phyloP scores from a whole-genome alignment of 768 basidiomycete genomes.

The Mycena capillaripes region DNA sequence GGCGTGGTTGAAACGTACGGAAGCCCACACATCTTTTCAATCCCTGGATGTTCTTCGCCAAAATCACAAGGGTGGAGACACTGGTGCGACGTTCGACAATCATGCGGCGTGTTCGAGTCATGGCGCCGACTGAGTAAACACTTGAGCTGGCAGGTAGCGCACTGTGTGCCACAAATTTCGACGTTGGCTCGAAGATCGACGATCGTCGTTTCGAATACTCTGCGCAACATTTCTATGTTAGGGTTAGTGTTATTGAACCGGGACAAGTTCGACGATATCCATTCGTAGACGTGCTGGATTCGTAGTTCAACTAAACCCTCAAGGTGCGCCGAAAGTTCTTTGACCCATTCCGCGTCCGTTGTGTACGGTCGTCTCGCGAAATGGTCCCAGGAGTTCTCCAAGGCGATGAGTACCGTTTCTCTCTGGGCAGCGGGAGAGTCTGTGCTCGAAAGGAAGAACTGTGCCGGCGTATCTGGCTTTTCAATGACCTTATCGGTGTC shows the following conservation, averaged over 20 bases:
- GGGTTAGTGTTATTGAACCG: slow-evolving; percentile 63
- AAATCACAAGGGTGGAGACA: slow-evolving; percentile 63
- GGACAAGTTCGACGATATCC: slow-evolving; percentile 64
- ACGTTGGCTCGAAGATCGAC: slow-evolving; percentile 62
- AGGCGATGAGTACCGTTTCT: slow-evolving; percentile 41
- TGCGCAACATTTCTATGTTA: slow-evolving; percentile 58
- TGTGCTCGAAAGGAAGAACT: slow-evolving; percentile 46
- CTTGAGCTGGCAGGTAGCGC: slow-evolving; percentile 60
- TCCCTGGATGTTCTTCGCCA: slow-evolving; percentile 48
- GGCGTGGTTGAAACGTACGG: slow-evolving; percentile 51
- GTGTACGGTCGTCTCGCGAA: slow-evolving; percentile 48
- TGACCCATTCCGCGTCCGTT: slow-evolving; percentile 59
- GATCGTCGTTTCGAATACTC: slow-evolving; percentile 56
- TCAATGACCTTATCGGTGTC: slow-evolving; percentile 62
- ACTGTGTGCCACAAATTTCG: slow-evolving; percentile 65
- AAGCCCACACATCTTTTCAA: slow-evolving; percentile 57
- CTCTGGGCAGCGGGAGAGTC: slow-evolving; percentile 30
- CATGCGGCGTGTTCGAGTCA: slow-evolving; percentile 54
- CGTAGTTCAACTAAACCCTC: slow-evolving; percentile 56
- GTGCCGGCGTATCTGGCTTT: slow-evolving; percentile 50
- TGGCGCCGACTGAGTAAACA: slow-evolving; percentile 65
- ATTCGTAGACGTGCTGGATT: slow-evolving; percentile 61
- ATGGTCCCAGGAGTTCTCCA: slow-evolving; percentile 47
- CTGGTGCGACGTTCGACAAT: slow-evolving; percentile 64
- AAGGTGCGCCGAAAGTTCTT: slow-evolving; percentile 54